Base-by-base conservation (phyloP, 2,329 filamentous ascomycete species). In the Massarina eburnea region DNA sequence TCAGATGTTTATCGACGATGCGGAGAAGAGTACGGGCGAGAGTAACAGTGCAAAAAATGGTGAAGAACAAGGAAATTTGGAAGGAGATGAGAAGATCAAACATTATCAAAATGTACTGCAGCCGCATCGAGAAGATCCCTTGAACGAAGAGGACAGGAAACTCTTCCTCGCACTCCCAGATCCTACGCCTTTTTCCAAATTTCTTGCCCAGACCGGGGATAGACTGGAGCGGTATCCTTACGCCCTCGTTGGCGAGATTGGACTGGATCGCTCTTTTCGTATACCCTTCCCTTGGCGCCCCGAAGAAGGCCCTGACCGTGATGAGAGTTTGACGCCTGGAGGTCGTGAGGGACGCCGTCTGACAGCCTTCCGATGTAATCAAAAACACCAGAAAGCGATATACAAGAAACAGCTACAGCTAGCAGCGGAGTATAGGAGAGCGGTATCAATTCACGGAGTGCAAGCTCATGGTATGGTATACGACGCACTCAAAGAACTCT, bases 191-290 rank as follows among this genome's bases (percentile, higher is more conserved):
- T 74, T 91, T 17, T 83, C 80, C 1, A 52, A 71, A 8, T 83
- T 85, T 55, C 63, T 89, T 3, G 54, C 67, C 1, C 74, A 83
- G 51, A 86, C 84, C 0, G 76, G 77, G 8, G 52, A 56, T 3
- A 76, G 80, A 19, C 76, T 92, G 1, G 61, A 75, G 14, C 69
- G 73, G 2, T 77, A 85, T 41, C 85, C 84, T 2, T 61, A 77
- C 4, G 86, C 88, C 1, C 76, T 92, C 1, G 75, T 94, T 1
- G 89, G 89, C 15, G 89, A 94, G 69, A 79, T 91, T 21, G 89
- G 89, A 1, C 68, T 94, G 14, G 89, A 94, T 69, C 88, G 86
- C 57, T 80, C 81, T 8, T 92, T 91, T 60, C 83, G 88, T 10
- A 80, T 94, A 18, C 89, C 89, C 0, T 74, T 79, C 54, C 70